Base-by-base conservation (phyloP, 768 basidiomycete genomes). In the Hortiboletus campestris region DNA sequence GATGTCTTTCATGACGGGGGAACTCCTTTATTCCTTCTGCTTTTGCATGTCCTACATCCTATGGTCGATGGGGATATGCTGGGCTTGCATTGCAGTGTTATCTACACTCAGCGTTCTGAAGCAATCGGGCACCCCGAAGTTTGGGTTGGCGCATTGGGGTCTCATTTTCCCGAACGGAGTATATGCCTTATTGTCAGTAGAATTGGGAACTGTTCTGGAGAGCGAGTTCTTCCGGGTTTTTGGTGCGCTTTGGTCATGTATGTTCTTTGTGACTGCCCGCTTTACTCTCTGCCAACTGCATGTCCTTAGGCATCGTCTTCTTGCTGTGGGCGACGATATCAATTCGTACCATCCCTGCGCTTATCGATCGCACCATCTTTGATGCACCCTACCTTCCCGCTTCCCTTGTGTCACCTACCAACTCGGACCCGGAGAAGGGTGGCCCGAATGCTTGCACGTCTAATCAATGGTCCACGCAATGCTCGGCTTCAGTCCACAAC, bases 141-240 rank as follows among this genome's bases (percentile, higher is more conserved):
- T 84, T 57, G 69, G 74, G 8, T 58, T 83, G 54, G 72, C 74
- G 0, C 82, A 79, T 62, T 84, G 82, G 82, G 83, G 81, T 6
- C 70, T 78, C 17, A 71, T 83, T 57, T 84, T 84, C 73, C 82
- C 82, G 20, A 81, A 78, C 64, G 82, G 75, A 6, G 80, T 80
- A 5, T 82, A 78, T 61, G 75, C 78, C 12, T 56, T 83, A 14
- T 71, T 81, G 25, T 78, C 78, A 1, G 75, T 83, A 16, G 75
- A 82, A 58, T 68, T 85, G 4, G 80, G 78, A 1, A 64, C 49
- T 28, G 76, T 80, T 16, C 68, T 84, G n/a, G 68, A 82, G 31
- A 80, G 78, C 47, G 63, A 65, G 2, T 78, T 80, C 65, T 82
- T 84, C 68, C 72, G 76, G 39, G 78, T 73, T 28, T 77, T 83